These are phyloP conservation scores for Backusella tuberculispora DNA, from an alignment of 192 early-diverging fungal species.

Conservation along the genomic window DNA sequence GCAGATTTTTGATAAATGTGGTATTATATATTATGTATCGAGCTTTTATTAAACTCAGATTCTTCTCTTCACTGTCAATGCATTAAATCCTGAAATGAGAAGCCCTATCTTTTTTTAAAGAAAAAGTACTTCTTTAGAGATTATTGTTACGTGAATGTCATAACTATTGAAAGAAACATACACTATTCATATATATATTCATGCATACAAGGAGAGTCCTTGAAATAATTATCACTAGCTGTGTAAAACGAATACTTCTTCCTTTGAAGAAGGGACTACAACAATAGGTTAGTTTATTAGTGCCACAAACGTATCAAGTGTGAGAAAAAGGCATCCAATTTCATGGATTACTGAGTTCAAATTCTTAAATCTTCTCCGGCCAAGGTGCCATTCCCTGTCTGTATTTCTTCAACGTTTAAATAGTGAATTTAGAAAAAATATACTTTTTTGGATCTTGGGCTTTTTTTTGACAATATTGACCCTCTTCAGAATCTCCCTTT, in stretches of 20 bases:
- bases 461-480: neutral
- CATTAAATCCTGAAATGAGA: neutral
- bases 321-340: slow-evolving; percentile 2
- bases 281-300: neutral
- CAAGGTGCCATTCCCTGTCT: slow-evolving; percentile 1
- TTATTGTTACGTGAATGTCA: no score
- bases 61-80: neutral
- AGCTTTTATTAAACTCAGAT: neutral
- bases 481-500: neutral
- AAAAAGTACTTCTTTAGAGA: neutral
- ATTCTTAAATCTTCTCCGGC: neutral
- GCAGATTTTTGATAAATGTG: slow-evolving; percentile 9
- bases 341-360: neutral
- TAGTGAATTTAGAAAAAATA: neutral
- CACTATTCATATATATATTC: no score
- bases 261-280: no score
- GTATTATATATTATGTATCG: neutral
- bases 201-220: no score
- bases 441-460: slow-evolving; percentile 3
- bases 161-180: no score
- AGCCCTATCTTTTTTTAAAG: neutral
- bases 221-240: no score
- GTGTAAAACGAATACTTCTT: no score
- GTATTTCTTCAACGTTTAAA: neutral
- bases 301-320: neutral